Conservation (phyloP, 1,139 yeast genomes). For the Candida glucosophila region DNA sequence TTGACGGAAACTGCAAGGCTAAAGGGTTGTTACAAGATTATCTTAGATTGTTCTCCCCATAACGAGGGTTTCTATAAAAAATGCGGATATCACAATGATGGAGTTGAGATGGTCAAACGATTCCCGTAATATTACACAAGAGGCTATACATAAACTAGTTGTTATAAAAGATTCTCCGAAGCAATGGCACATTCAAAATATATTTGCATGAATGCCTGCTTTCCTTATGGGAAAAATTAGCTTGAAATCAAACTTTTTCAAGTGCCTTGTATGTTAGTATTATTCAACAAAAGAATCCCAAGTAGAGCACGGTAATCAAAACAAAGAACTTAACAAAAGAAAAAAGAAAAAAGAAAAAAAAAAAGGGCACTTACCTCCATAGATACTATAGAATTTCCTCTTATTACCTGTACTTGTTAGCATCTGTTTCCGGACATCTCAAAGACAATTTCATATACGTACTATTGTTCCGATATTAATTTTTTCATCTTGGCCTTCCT, state of each 20-base stretch:
- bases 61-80: slow-evolving; percentile 84
- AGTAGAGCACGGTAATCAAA: background rate
- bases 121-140: slow-evolving; percentile 6
- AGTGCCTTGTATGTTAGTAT: slow-evolving; percentile 22
- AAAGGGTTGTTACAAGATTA: slow-evolving; percentile 76
- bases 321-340: too few relatives aligned
- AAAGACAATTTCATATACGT: slow-evolving; percentile 11
- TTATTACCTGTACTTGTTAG: slow-evolving; percentile 32
- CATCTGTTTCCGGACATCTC: slow-evolving; percentile 2
- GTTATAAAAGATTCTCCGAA: slow-evolving; percentile 1
- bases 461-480: slow-evolving; percentile 49
- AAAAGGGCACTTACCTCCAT: slow-evolving; percentile 37
- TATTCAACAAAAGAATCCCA: background rate
- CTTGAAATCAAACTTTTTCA: slow-evolving; percentile 14
- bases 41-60: slow-evolving; percentile 77
- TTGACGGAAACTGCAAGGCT: slow-evolving; percentile 52
- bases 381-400: slow-evolving; percentile 58
- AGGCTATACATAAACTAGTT: background rate
- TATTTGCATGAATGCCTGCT: background rate
- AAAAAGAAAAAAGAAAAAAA: too few relatives aligned
- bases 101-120: slow-evolving; percentile 59
- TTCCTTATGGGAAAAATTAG: background rate
- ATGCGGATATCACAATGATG: slow-evolving; percentile 63
- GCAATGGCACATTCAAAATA: too few relatives aligned
- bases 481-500: slow-evolving; percentile 41